Percentiles rank a stretch among this genome's conserved stretches.
Evolutionary conservation across 139 green algal genomes (phyloP).

Genomic region (Edaphochlamys debaryana): DNA sequence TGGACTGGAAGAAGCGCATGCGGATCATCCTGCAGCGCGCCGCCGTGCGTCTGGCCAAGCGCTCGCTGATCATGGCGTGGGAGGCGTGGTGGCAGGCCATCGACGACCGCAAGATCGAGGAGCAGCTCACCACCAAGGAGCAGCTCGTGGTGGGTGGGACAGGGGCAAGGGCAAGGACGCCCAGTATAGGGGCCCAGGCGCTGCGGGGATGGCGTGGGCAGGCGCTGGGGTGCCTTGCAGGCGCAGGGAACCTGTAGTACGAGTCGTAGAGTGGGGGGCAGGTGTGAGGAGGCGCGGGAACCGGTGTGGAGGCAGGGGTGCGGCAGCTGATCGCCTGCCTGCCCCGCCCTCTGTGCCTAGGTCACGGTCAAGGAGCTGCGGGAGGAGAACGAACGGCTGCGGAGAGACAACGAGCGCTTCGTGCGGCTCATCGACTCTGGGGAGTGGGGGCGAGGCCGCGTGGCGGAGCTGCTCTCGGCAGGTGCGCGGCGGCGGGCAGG

Average conservation of each 20-base stretch:
- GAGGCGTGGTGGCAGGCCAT: conserved; percentile 54
- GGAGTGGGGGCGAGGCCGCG: conserved; percentile 82
- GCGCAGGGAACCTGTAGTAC: no score
- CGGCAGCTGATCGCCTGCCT: background rate
- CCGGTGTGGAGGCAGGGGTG: no score
- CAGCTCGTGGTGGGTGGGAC: conserved; percentile 59
- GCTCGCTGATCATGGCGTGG: conserved; percentile 43
- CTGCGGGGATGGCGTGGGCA: background rate
- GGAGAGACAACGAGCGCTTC: conserved; percentile 87
- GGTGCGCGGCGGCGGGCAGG: conserved; percentile 31
- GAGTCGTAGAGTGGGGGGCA: no score
- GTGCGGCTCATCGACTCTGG: conserved; percentile 89
- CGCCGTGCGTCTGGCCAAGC: conserved; percentile 37
- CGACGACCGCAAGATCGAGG: conserved; percentile 50
- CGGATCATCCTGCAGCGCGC: conserved; percentile 48
- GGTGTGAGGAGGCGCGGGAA: no score
- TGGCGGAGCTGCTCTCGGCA: conserved; percentile 64
- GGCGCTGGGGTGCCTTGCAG: background rate
- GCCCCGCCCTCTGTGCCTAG: background rate
- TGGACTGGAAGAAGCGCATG: conserved; percentile 57
- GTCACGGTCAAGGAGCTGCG: conserved; percentile 57
- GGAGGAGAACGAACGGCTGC: conserved; percentile 83
- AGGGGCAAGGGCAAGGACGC: no score
- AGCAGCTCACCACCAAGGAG: conserved; percentile 56
- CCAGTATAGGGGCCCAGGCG: no score